Percentiles rank a stretch among this genome's conserved stretches.
phyloP scores from a whole-genome alignment of 805 yeast species.

The Metschnikowia santaceciliae region DNA sequence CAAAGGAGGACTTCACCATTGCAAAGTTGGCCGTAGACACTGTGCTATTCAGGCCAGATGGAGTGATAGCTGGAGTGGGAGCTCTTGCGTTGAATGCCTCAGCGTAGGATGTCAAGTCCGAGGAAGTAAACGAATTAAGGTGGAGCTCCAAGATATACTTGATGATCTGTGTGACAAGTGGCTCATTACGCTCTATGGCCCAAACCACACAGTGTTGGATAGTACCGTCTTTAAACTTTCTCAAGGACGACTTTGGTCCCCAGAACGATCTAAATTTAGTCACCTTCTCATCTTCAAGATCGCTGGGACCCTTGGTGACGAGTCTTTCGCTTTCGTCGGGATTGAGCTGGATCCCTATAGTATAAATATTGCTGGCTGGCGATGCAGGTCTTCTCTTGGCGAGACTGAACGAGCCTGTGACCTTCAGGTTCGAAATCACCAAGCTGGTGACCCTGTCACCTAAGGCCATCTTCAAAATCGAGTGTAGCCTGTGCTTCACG shows the following conservation, averaged over 20 bases:
- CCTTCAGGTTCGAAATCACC: constrained; percentile 27
- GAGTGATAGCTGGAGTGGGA: constrained; percentile 60
- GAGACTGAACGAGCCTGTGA: constrained; percentile 32
- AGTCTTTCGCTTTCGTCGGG: constrained; percentile 72
- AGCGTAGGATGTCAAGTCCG: constrained; percentile 34
- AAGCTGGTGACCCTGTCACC: constrained; percentile 46
- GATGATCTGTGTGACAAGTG: constrained; percentile 62
- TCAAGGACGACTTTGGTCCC: constrained; percentile 80
- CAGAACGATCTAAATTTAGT: constrained; percentile 75
- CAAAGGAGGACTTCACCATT: constrained; percentile 41
- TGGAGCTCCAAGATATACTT: constrained; percentile 63
- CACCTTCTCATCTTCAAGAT: constrained; percentile 49
- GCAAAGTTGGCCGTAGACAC: constrained; percentile 26
- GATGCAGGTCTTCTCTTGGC: constrained; percentile 52
- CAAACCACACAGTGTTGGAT: constrained; percentile 91
- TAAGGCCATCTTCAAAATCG: constrained; percentile 53
- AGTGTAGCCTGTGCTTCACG: constrained; percentile 56
- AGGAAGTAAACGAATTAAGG: constrained; percentile 43
- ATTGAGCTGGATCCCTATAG: constrained; percentile 65
- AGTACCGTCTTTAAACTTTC: constrained; percentile 90
- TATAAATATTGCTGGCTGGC: constrained; percentile 27
- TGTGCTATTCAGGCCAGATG: constrained; percentile 51
- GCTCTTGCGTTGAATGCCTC: constrained; percentile 46
- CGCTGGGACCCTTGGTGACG: constrained; percentile 80
- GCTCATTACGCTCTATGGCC: constrained; percentile 53